Percentiles rank a stretch among this genome's conserved stretches.
Evolutionary conservation across 148 eudicot species (phyloP).

Genomic region (Selenicereus undatus): DNA sequence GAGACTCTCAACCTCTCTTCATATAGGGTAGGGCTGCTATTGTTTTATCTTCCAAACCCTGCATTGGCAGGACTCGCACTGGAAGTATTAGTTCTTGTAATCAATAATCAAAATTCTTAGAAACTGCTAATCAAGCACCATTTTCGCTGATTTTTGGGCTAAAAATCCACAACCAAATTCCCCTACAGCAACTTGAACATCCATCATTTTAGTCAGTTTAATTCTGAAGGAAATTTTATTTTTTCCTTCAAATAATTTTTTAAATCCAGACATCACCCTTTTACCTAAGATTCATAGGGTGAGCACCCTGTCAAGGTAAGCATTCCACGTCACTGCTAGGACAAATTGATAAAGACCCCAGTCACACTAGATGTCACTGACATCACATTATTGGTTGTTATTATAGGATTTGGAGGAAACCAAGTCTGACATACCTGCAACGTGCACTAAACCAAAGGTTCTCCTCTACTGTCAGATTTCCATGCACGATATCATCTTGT

Average conservation of each 20-base stretch:
- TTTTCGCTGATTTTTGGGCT: not conserved
- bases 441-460: constrained; percentile 81
- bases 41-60: too few species aligned
- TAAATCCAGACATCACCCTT: too few species aligned
- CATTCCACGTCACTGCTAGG: not conserved
- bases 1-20: too few species aligned
- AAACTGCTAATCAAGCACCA: not conserved
- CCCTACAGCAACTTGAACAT: not conserved
- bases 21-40: too few species aligned
- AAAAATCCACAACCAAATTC: not conserved
- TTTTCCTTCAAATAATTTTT: not conserved
- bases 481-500: constrained; percentile 84
- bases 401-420: not conserved
- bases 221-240: too few species aligned
- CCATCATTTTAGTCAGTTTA: too few species aligned
- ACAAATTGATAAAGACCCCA: not conserved
- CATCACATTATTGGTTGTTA: not conserved
- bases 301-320: not conserved
- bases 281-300: not conserved
- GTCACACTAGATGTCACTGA: not conserved
- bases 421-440: constrained; percentile 52
- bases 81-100: too few species aligned
- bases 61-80: too few species aligned
- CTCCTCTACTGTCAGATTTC: constrained; percentile 77
- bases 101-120: not conserved